Evolutionary conservation across 1,284 basidiomycete species (phyloP).

Genomic region (Ceratobasidium sp.): DNA sequence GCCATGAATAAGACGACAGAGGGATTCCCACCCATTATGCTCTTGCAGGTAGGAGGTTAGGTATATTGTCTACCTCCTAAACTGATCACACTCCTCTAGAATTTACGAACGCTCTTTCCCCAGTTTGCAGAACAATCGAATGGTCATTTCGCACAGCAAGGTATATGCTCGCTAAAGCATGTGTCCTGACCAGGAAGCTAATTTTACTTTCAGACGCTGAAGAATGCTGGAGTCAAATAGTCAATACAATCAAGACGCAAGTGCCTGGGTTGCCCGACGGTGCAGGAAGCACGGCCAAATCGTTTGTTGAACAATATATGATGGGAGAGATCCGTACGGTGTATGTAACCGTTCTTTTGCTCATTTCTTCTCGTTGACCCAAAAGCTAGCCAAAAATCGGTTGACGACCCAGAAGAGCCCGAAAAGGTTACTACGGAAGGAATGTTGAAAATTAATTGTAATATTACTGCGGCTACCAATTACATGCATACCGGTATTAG

Average conservation of each 20-base stretch:
- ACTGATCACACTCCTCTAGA: constrained; percentile 50
- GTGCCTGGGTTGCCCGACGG: constrained; percentile 64
- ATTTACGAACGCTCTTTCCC: constrained; percentile 84
- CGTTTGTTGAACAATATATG: constrained; percentile 88
- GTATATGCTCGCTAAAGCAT: constrained; percentile 5
- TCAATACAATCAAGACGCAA: constrained; percentile 79
- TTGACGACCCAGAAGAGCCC: constrained; percentile 85
- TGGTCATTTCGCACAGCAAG: constrained; percentile 37
- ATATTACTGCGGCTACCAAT: constrained; percentile 88
- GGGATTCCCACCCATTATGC: constrained; percentile 78
- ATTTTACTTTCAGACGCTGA: constrained; percentile 80
- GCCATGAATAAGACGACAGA: constrained; percentile 83
- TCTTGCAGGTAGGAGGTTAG: constrained; percentile 66
- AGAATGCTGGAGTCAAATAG: constrained; percentile 90
- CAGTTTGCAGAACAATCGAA: constrained; percentile 91
- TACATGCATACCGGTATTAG: constrained; percentile 90
- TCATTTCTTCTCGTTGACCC: not conserved
- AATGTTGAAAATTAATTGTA: constrained; percentile 92
- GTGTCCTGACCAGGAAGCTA: not conserved
- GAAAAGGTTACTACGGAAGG: constrained; percentile 75
- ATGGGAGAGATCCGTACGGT: constrained; percentile 84
- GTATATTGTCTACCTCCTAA: constrained; percentile 15
- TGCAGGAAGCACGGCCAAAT: constrained; percentile 57
- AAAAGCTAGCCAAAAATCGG: constrained; percentile 73
- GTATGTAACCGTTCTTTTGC: constrained; percentile 66